Percentiles rank a stretch among this genome's conserved stretches.
These are phyloP conservation scores for Zangia roseola DNA, from an alignment of 768 basidiomycete genomes.

Conservation along the genomic window DNA sequence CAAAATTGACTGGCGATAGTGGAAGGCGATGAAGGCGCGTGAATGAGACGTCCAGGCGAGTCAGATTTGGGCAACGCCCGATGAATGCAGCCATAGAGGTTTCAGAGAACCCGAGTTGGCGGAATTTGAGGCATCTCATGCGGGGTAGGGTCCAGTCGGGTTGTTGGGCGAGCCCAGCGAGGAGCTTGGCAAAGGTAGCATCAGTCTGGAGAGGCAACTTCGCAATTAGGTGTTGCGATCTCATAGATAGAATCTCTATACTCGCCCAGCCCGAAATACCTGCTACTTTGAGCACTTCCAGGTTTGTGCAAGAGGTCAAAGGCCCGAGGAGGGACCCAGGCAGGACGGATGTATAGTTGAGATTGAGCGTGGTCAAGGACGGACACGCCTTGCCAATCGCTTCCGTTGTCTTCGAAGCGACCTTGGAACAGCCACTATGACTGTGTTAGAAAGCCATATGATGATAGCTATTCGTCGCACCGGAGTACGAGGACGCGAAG, in stretches of 20 bases:
- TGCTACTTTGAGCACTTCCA: constrained; percentile 62
- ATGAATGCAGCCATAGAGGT: constrained; percentile 43
- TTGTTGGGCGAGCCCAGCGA: constrained; percentile 19
- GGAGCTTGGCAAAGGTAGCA: constrained; percentile 48
- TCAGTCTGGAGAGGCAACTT: constrained; percentile 48
- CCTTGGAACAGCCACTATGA: constrained; percentile 59
- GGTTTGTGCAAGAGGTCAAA: constrained; percentile 33
- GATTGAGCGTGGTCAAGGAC: constrained; percentile 47
- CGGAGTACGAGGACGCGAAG: constrained; percentile 52
- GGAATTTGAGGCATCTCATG: constrained; percentile 57
- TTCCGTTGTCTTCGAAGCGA: constrained; percentile 46
- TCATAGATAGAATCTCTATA: background rate
- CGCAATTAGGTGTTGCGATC: background rate
- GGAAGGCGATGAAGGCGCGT: constrained; percentile 48
- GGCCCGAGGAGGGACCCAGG: constrained; percentile 48
- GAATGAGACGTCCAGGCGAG: constrained; percentile 64
- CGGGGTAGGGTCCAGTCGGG: constrained; percentile 34
- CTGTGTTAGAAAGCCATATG: constrained; percentile 14
- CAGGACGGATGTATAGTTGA: constrained; percentile 59
- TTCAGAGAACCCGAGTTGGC: constrained; percentile 53
- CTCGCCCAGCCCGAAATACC: constrained; percentile 61
- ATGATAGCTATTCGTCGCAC: constrained; percentile 35
- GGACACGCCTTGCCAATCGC: constrained; percentile 43
- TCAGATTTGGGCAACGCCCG: constrained; percentile 46
- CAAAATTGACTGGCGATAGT: background rate